Conservation (phyloP, 2,329 filamentous ascomycete species). For the Bipolaris zeicola region DNA sequence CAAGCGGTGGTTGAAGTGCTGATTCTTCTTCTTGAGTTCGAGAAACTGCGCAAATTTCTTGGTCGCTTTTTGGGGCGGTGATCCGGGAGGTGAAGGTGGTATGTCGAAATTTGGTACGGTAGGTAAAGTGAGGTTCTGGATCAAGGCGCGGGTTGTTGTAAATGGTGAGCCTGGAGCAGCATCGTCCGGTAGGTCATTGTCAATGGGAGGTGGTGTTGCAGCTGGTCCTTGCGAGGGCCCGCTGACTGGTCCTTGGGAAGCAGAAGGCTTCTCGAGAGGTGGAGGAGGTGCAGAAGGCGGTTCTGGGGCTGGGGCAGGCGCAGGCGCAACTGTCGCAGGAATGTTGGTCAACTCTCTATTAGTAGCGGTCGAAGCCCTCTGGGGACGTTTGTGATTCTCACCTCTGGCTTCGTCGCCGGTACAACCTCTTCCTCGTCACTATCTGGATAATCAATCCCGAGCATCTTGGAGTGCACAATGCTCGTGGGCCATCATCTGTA, state of each 20-base stretch:
- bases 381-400: conserved; percentile 41
- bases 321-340: conserved; percentile 24
- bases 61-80: conserved; percentile 55
- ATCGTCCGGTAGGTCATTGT: conserved; percentile 20
- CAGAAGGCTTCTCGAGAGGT: conserved; percentile 13
- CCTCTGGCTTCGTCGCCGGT: conserved; percentile 42
- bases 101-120: conserved; percentile 74
- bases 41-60: conserved; percentile 77
- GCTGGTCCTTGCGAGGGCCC: conserved; percentile 39
- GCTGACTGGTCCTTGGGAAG: conserved; percentile 21
- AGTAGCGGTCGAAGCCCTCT: conserved; percentile 54
- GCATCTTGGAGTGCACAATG: conserved; percentile 35
- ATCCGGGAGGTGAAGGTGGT: conserved; percentile 71
- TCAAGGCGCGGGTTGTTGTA: conserved; percentile 65
- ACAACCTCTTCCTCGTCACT: conserved; percentile 55
- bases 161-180: conserved; percentile 65
- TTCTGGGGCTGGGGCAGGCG: conserved; percentile 17
- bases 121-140: conserved; percentile 76
- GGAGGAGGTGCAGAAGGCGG: conserved; percentile 13
- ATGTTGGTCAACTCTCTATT: conserved; percentile 47
- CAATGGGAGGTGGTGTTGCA: conserved; percentile 25
- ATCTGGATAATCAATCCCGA: conserved; percentile 52
- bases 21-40: conserved; percentile 73
- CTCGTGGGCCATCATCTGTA: conserved; percentile 3
- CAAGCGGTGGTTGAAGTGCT: conserved; percentile 79